phyloP scores from a whole-genome alignment of 2,329 filamentous ascomycete species.

The Waltergamsia citrina region DNA sequence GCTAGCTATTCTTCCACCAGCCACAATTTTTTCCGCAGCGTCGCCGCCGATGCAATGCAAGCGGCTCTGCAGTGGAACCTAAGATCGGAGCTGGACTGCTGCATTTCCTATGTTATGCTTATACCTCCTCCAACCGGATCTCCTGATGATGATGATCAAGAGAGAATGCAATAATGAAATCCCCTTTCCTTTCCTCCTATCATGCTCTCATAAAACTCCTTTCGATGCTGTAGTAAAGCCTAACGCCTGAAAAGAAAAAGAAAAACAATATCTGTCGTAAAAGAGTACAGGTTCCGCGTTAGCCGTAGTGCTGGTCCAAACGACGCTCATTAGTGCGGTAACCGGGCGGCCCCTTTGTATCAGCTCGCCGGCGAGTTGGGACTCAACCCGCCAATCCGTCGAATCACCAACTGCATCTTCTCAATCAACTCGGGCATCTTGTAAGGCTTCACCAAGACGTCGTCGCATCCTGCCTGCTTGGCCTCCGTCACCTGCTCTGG shows the following conservation, averaged over 20 bases:
- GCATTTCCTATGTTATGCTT: neutral
- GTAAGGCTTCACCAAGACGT: slow-evolving; percentile 66
- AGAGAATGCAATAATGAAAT: neutral
- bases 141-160: too few relatives aligned
- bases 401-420: slow-evolving; percentile 45
- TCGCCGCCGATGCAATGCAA: too few relatives aligned
- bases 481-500: slow-evolving; percentile 48
- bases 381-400: slow-evolving; percentile 13
- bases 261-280: too few relatives aligned
- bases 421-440: slow-evolving; percentile 50
- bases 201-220: neutral
- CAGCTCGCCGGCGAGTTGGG: slow-evolving; percentile 5
- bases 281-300: too few relatives aligned
- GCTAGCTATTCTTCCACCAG: slow-evolving; percentile 1
- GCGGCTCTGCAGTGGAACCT: too few relatives aligned
- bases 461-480: slow-evolving; percentile 44
- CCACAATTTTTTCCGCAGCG: neutral
- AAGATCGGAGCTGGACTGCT: too few relatives aligned
- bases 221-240: too few relatives aligned
- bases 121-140: neutral
- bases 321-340: too few relatives aligned
- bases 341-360: too few relatives aligned
- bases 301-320: too few relatives aligned
- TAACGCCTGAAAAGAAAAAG: too few relatives aligned
- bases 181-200: neutral